These are phyloP conservation scores for Camillea tinctor DNA, from an alignment of 2,329 filamentous ascomycete species.

Conservation along the genomic window DNA sequence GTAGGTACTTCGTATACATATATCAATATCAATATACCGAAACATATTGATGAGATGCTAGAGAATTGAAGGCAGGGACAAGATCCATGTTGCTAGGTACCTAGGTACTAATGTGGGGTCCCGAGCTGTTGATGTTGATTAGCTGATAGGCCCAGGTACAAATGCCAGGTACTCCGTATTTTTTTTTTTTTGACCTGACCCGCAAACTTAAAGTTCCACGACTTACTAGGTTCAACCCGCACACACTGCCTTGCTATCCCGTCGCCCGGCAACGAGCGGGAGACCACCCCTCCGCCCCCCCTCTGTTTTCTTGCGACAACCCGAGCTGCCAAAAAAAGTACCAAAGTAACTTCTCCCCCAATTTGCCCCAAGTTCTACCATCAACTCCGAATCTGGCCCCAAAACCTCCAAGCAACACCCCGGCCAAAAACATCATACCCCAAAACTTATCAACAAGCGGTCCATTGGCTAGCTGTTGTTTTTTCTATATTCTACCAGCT, in stretches of 20 bases:
- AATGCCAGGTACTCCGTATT: not conserved
- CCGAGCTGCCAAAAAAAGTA: constrained; percentile 10
- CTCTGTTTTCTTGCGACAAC: constrained; percentile 23
- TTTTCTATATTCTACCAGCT: not conserved
- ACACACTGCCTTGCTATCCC: not conserved
- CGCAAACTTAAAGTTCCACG: not conserved
- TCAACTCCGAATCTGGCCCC: not conserved
- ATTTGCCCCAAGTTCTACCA: constrained; percentile 12
- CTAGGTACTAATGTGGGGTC: not conserved
- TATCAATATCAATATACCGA: no score
- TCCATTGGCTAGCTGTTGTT: not conserved
- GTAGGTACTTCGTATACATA: no score
- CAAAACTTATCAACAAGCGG: not conserved
- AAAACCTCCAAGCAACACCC: not conserved
- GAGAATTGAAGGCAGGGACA: no score
- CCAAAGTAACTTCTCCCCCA: not conserved
- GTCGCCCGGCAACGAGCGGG: constrained; percentile 29
- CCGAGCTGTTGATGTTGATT: constrained; percentile 4
- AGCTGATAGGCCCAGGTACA: constrained; percentile 4
- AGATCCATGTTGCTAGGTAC: not conserved
- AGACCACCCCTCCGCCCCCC: constrained; percentile 22
- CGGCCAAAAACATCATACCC: not conserved
- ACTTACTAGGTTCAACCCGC: not conserved
- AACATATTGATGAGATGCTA: no score
- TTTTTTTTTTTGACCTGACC: not conserved